Evolutionary conservation across 169 alveolate genomes (phyloP), one percentile per base, ranked within the genome.

Genomic region (Plasmodium ovale): DNA sequence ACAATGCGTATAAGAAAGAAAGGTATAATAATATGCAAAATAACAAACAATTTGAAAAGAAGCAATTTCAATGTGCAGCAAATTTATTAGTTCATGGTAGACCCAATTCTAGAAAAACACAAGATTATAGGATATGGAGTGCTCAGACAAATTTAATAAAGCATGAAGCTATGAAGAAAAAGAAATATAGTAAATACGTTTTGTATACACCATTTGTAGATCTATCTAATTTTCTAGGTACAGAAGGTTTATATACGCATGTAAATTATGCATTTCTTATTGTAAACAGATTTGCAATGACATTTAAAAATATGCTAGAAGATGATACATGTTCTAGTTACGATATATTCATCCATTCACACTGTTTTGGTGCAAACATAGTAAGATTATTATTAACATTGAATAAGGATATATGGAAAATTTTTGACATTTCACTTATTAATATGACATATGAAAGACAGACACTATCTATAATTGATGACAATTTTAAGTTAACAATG

Each of bases 41-140:
- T 67, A 53, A 68, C n/a, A 69, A 54, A 35, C 7, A 27, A 16
- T 67, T 68, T 33, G 42, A 51, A 68, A 64, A 42, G 39, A 84
- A 84, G 23, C 84, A 84, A 47, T 68, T 42, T 60, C 27, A 54
- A 25, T 84, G 91, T 53, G 91, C 87, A 0, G 9, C 68, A 3
- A 44, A 42, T 54, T 1, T 84, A 23, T 68, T 84, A 7, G 9
- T 51, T 47, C 91, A 84, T 84, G 91, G 91, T 19, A 53, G 91
- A 23, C 91, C 91, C 4, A 64, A 84, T 69, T 42, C 87, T 42
- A 37, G 62, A 54, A 23, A 39, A 10, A 0, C 67, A 2, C 14
- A 37, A 42, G 91, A 84, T 84, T 68, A 53, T 59, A 84, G 49
- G 56, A 68, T 84, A 54, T 84, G 91, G 91, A 84, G 91, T 84